Percentiles rank a stretch among this genome's conserved stretches.
Conservation (phyloP, 1,139 yeast species). For the Hyphopichia fennica region DNA sequence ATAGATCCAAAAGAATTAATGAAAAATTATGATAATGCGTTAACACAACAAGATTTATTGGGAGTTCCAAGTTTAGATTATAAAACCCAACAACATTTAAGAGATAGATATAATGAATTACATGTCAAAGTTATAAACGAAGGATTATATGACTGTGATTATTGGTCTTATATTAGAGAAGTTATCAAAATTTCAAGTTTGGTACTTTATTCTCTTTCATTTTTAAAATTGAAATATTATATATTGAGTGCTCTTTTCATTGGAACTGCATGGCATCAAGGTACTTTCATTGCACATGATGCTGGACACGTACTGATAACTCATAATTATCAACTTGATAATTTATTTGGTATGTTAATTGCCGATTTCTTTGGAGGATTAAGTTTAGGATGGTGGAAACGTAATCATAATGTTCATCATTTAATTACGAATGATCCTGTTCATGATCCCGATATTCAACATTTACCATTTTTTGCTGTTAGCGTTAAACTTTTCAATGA, state of each 20-base stretch:
- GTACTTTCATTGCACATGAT: constrained; percentile 85
- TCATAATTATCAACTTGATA: constrained; percentile 78
- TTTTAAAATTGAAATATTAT: constrained; percentile 47
- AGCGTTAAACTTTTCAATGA: constrained; percentile 66
- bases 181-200: constrained; percentile 57
- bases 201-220: constrained; percentile 50
- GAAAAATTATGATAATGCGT: constrained; percentile 56
- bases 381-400: constrained; percentile 93
- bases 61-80: constrained; percentile 65
- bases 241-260: constrained; percentile 60
- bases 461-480: constrained; percentile 87
- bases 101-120: constrained; percentile 58
- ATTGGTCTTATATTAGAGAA: constrained; percentile 70
- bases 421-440: constrained; percentile 85
- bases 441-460: constrained; percentile 94
- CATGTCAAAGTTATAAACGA: constrained; percentile 55
- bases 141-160: constrained; percentile 72
- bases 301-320: constrained; percentile 86
- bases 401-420: constrained; percentile 90
- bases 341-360: constrained; percentile 66
- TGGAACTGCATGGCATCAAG: constrained; percentile 88
- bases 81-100: constrained; percentile 58
- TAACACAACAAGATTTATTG: constrained; percentile 54
- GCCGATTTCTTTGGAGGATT: constrained; percentile 87
- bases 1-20: constrained; percentile 57